Base-by-base conservation (phyloP, 768 basidiomycete genomes). In the Udeniomyces megalosporus region DNA sequence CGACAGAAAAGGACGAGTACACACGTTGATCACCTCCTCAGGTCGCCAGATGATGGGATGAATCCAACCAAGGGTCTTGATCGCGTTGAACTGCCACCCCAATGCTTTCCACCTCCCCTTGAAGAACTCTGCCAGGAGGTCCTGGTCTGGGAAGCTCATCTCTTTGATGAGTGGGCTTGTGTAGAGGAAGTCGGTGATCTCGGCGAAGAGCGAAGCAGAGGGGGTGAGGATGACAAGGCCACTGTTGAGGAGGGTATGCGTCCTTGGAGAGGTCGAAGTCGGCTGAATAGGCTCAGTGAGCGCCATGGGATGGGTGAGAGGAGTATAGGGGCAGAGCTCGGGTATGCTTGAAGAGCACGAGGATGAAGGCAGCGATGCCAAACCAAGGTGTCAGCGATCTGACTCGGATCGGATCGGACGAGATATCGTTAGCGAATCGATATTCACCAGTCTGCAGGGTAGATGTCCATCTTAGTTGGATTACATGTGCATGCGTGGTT, bases 401-500 rank as follows among this genome's bases (percentile, higher is more conserved):
- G n/a, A n/a, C n/a, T n/a, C n/a, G n/a, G n/a, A n/a, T 29, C 48
- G 8, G 10, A 8, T n/a, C n/a, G 10, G 48, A n/a, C 11, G 11
- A 50, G 28, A 22, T 4, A 49, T 4, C 28, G 38, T 53, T 4
- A 31, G 66, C 29, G 15, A 8, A 50, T 4, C 8, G 17, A 49
- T 49, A 67, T 75, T 71, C 59, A 79, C 93, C 93, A 97, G 71
- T 95, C 89, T 3, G 72, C 67, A 8, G 93, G 93, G 74, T 97
- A 97, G 72, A 91, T 86, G 2, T 77, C 65, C 22, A 92, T 71
- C 70, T 82, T 84, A 42, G 82, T 80, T 8, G 92, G 93, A 73
- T 97, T 97, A 76, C 93, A 97, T 3, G 90, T 83, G 70, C 93
- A 97, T 20, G 82, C 91, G 67, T 93, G 92, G 0, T 77, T 80